Percentiles rank a stretch among this genome's conserved stretches.
Evolutionary conservation across 2,329 filamentous ascomycete genomes (phyloP).

Genomic region (Passalora sequoiae): DNA sequence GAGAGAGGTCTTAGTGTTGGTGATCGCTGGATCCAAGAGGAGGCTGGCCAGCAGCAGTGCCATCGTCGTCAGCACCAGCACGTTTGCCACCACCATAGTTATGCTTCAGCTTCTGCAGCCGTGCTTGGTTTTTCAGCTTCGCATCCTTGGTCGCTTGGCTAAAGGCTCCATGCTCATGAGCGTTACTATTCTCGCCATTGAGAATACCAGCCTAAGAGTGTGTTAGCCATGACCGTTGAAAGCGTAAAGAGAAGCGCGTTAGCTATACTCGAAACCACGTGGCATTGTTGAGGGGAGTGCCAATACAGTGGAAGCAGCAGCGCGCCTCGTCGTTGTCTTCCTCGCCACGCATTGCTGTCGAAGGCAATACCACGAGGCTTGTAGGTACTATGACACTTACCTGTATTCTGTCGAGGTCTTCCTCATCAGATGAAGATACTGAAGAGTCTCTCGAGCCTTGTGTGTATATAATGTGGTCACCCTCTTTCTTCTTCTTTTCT

Average conservation of each 20-base stretch:
- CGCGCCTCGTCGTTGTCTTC: no score
- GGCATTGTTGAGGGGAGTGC: no score
- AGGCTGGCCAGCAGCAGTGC: neutral
- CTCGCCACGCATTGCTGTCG: no score
- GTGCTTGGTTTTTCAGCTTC: slow-evolving; percentile 22
- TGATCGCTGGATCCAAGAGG: no score
- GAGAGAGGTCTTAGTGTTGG: no score
- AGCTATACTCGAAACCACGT: no score
- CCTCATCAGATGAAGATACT: slow-evolving; percentile 54
- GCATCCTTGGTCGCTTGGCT: slow-evolving; percentile 22
- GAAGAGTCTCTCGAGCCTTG: slow-evolving; percentile 46
- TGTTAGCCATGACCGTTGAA: no score
- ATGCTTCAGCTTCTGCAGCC: slow-evolving; percentile 16
- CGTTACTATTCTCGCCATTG: slow-evolving; percentile 14
- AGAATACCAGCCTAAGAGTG: slow-evolving; percentile 20
- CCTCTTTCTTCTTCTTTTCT: slow-evolving; percentile 63
- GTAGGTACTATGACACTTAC: no score
- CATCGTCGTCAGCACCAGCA: neutral
- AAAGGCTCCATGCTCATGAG: slow-evolving; percentile 17
- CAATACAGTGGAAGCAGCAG: no score
- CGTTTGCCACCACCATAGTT: neutral
- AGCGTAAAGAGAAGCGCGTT: no score
- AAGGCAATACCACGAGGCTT: no score
- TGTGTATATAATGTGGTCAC: slow-evolving; percentile 49
- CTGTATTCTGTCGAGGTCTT: slow-evolving; percentile 49